A percentile compares a stretch with the other conserved stretches of the same genome.
Conservation (phyloP, 2,329 filamentous ascomycete genomes). For the Sphaerulina populicola region DNA sequence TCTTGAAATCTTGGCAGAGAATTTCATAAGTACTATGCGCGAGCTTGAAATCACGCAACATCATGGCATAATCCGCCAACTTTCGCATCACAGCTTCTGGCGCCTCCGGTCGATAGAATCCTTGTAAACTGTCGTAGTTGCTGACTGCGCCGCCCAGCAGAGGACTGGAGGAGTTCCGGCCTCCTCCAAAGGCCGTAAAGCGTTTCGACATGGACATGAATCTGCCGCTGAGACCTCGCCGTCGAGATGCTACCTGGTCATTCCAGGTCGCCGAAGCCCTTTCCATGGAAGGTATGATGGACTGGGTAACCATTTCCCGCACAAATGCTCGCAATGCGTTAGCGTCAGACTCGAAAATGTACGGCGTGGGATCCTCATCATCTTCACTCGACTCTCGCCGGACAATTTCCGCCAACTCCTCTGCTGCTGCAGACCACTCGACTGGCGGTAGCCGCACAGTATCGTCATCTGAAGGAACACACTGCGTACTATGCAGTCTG, state of each 20-base stretch:
- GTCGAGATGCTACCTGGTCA: slow-evolving; percentile 84
- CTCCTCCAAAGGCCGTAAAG: slow-evolving; percentile 69
- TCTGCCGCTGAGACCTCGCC: slow-evolving; percentile 81
- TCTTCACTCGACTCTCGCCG: slow-evolving; percentile 49
- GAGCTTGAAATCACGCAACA: slow-evolving; percentile 93
- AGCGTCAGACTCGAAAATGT: slow-evolving; percentile 86
- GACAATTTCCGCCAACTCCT: slow-evolving; percentile 68
- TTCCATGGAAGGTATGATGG: slow-evolving; percentile 93
- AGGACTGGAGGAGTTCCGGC: slow-evolving; percentile 51
- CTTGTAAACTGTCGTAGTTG: slow-evolving; percentile 69
- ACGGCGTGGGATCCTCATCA: slow-evolving; percentile 62
- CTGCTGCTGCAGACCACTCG: slow-evolving; percentile 81
- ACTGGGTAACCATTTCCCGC: slow-evolving; percentile 90
- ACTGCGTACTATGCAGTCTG: slow-evolving; percentile 73
- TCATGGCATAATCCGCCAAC: slow-evolving; percentile 89
- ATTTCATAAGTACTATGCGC: slow-evolving; percentile 89
- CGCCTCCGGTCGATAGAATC: slow-evolving; percentile 75
- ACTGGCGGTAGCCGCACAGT: slow-evolving; percentile 70
- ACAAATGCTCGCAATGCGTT: slow-evolving; percentile 82
- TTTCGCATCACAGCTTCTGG: slow-evolving; percentile 89
- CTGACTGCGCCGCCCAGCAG: slow-evolving; percentile 39
- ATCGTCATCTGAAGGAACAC: slow-evolving; percentile 84
- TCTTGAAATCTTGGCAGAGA: slow-evolving; percentile 76
- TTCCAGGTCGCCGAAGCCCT: slow-evolving; percentile 88
- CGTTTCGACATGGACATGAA: slow-evolving; percentile 90